phyloP scores from a whole-genome alignment of 2,329 filamentous ascomycete species.

The Fusarium sarcochroum region DNA sequence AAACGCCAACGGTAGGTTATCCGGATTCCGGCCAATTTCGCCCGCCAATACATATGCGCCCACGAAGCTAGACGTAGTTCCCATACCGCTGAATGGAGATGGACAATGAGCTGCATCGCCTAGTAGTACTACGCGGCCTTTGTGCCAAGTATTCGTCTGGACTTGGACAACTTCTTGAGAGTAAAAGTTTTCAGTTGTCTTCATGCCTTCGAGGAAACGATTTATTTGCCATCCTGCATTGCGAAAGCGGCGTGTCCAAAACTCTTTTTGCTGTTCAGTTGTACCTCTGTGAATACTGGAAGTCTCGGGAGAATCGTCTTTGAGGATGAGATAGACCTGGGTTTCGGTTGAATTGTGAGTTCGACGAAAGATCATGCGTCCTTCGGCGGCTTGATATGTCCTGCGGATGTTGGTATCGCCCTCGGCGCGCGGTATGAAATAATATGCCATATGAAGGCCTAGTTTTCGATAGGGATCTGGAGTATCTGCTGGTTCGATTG shows the following conservation, averaged over 20 bases:
- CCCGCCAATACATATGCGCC: conserved; percentile 35
- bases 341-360: conserved; percentile 36
- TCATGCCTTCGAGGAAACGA: conserved; percentile 30
- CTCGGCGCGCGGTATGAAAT: conserved; percentile 30
- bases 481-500: neutral
- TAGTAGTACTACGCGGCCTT: conserved; percentile 14
- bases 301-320: conserved; percentile 12
- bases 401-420: conserved; percentile 31
- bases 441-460: conserved; percentile 36
- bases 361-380: conserved; percentile 35
- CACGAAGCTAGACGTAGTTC: conserved; percentile 24
- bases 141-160: conserved; percentile 20
- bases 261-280: conserved; percentile 31
- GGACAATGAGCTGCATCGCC: conserved; percentile 34
- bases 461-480: conserved; percentile 40
- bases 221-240: conserved; percentile 28
- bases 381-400: conserved; percentile 14
- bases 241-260: conserved; percentile 23
- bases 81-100: conserved; percentile 37
- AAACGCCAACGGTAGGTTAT: conserved; percentile 19
- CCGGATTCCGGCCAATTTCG: conserved; percentile 24
- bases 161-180: conserved; percentile 35
- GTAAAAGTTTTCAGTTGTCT: conserved; percentile 31
- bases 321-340: conserved; percentile 34
- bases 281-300: conserved; percentile 22